A percentile compares a stretch with the other conserved stretches of the same genome.
phyloP scores from a whole-genome alignment of 1,139 yeast species.

The Candida labiduridarum region DNA sequence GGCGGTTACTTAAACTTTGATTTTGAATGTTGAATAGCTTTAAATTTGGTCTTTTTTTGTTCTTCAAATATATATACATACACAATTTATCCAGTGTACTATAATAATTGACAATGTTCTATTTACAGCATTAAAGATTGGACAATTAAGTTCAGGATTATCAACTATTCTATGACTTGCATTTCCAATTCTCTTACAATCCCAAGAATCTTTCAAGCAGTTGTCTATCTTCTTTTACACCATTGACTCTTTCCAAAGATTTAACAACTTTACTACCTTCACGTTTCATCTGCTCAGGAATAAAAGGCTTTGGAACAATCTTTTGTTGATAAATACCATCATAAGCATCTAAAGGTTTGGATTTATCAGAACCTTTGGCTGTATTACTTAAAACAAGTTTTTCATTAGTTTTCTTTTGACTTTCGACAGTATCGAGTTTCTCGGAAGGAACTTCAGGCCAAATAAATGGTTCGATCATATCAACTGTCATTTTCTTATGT shows the following conservation, averaged over 20 bases:
- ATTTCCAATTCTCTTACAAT: slow-evolving; percentile 6
- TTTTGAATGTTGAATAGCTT: slow-evolving; percentile 1
- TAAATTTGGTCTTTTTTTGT: background rate
- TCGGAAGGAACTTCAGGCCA: slow-evolving; percentile 75
- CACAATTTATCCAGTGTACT: background rate
- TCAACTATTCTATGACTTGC: too few species aligned
- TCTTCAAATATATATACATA: slow-evolving; percentile 1
- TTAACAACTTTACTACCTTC: slow-evolving; percentile 42
- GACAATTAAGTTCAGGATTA: background rate
- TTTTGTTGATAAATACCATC: slow-evolving; percentile 79
- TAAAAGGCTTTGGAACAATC: slow-evolving; percentile 69
- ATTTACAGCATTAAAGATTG: slow-evolving; percentile 8
- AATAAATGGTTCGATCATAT: slow-evolving; percentile 87
- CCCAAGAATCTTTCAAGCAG: slow-evolving; percentile 32
- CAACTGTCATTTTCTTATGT: slow-evolving; percentile 91
- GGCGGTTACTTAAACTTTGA: background rate
- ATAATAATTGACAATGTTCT: background rate
- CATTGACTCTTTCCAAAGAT: slow-evolving; percentile 23
- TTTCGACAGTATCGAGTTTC: slow-evolving; percentile 19
- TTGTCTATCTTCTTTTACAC: slow-evolving; percentile 31
- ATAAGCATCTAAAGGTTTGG: slow-evolving; percentile 70
- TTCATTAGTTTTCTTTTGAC: slow-evolving; percentile 22
- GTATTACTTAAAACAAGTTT: slow-evolving; percentile 14
- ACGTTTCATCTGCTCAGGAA: slow-evolving; percentile 54
- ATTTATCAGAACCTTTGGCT: slow-evolving; percentile 64